These are phyloP conservation scores for Cyberlindnera subsufficiens DNA, from an alignment of 805 yeast genomes.

Conservation along the genomic window DNA sequence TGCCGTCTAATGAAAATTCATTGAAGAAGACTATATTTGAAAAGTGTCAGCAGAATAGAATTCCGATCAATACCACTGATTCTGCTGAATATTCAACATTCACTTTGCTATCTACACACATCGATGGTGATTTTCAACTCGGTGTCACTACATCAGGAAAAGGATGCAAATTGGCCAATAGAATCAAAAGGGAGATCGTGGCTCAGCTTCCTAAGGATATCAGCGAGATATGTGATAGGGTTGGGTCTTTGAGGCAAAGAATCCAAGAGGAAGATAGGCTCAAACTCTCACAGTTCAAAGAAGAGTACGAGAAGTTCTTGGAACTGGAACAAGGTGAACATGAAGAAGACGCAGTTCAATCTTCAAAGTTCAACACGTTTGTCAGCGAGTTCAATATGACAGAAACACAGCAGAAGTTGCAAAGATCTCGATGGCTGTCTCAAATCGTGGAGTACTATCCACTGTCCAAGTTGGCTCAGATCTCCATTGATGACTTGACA, in stretches of 20 bases:
- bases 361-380: constrained; percentile 51
- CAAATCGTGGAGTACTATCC: constrained; percentile 93
- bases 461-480: constrained; percentile 49
- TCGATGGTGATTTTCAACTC: constrained; percentile 68
- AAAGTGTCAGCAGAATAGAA: constrained; percentile 54
- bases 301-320: constrained; percentile 23
- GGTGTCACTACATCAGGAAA: constrained; percentile 84
- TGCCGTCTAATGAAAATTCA: constrained; percentile 26
- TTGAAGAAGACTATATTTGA: constrained; percentile 38
- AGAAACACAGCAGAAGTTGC: constrained; percentile 43
- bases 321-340: constrained; percentile 44
- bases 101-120: constrained; percentile 64
- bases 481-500: constrained; percentile 55
- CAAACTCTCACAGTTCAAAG: constrained; percentile 20
- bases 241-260: constrained; percentile 58
- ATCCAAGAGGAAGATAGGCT: constrained; percentile 48
- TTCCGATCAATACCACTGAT: constrained; percentile 80
- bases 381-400: constrained; percentile 55
- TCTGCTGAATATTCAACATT: constrained; percentile 69
- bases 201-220: constrained; percentile 62
- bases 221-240: constrained; percentile 58
- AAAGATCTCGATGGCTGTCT: constrained; percentile 76
- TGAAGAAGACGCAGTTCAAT: constrained; percentile 67
- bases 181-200: constrained; percentile 71
- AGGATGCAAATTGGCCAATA: constrained; percentile 81